phyloP scores from a whole-genome alignment of 2,329 filamentous ascomycete species.

The Colletotrichum chrysophilum region DNA sequence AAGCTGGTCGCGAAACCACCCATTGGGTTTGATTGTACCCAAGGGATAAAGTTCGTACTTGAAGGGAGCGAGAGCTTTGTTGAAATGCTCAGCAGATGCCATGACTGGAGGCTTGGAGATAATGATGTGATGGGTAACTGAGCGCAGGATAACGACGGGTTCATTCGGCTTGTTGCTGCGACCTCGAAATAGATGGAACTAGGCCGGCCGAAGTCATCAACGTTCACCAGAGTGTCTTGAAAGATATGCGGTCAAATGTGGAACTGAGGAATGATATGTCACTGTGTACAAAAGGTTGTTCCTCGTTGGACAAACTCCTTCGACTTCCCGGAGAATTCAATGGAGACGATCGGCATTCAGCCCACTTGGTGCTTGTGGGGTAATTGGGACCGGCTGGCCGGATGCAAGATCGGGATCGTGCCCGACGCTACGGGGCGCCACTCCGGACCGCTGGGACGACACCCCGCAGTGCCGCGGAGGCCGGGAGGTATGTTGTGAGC shows the following conservation, averaged over 20 bases:
- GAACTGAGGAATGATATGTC: neutral
- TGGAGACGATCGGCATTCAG: neutral
- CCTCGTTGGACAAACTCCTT: neutral
- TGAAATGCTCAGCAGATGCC: neutral
- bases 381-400: neutral
- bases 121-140: neutral
- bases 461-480: neutral
- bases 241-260: neutral
- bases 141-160: neutral
- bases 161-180: neutral
- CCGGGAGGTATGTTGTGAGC: neutral
- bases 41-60: slow-evolving; percentile 46
- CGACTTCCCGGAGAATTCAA: neutral
- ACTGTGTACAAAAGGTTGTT: neutral
- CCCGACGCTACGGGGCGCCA: neutral
- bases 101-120: neutral
- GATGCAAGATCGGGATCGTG: neutral
- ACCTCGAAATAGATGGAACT: neutral
- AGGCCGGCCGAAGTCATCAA: neutral
- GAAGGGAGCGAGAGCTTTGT: slow-evolving; percentile 32
- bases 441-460: neutral
- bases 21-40: slow-evolving; percentile 53
- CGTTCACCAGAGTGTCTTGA: neutral
- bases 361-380: neutral
- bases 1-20: slow-evolving; percentile 59